Conservation (phyloP, 2,329 filamentous ascomycete genomes). For the Arthrobotrys megalospora region DNA sequence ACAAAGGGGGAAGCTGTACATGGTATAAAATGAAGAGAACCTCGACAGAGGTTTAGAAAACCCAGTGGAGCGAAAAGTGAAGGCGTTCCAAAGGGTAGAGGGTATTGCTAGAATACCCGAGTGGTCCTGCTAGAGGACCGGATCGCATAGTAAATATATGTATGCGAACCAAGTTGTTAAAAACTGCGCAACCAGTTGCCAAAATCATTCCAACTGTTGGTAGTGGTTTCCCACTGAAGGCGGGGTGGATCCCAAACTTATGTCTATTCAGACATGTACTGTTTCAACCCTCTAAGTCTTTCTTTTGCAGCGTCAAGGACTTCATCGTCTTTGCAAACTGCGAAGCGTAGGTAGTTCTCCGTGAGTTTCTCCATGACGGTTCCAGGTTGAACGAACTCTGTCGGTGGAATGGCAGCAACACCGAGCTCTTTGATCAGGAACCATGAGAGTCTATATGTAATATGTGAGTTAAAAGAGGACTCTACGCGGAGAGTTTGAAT, state of each 20-base stretch:
- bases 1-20: constrained; percentile 45
- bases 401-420: constrained; percentile 94
- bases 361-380: constrained; percentile 81
- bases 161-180: neutral
- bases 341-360: constrained; percentile 87
- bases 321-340: constrained; percentile 94
- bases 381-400: constrained; percentile 91
- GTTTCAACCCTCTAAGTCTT: constrained; percentile 79
- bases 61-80: constrained; percentile 2
- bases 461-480: neutral
- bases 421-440: constrained; percentile 97
- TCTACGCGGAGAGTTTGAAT: neutral
- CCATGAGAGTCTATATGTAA: constrained; percentile 76
- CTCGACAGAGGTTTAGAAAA: constrained; percentile 10
- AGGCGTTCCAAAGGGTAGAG: neutral
- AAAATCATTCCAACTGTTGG: neutral
- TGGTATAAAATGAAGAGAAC: constrained; percentile 31
- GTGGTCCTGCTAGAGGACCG: constrained; percentile 8
- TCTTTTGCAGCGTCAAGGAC: constrained; percentile 85
- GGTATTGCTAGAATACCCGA: neutral
- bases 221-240: neutral
- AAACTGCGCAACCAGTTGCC: constrained; percentile 1
- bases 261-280: constrained; percentile 72
- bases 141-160: neutral
- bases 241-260: constrained; percentile 47